Base-by-base conservation (phyloP, 305 asterid species). In the Euphrasia arctica region DNA sequence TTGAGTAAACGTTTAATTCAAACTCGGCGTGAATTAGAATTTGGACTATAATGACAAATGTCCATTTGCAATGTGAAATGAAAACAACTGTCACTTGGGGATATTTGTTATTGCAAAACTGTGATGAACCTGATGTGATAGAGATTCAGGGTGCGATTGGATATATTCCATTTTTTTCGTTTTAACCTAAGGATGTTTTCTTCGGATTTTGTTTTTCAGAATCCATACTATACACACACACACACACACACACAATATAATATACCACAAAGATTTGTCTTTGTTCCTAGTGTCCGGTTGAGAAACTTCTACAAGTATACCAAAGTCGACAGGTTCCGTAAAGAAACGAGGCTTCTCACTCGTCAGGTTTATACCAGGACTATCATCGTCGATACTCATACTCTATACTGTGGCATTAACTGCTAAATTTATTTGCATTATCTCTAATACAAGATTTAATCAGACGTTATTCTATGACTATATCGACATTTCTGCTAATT, bases 321-420 rank as follows among this genome's bases (percentile, higher is more conserved):
- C 4, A 90, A 90, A 79, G 95, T 92, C 2, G 97, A 90, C 49
- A 86, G 98, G 78, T 89, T 92, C 54, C 89, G 89, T 62, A 83
- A 83, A 14, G 96, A 89, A 79, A 75, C 83, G 69, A 85, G 83
- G 78, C 83, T 74, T 66, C 84, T 92, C 59, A 73, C 72, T 72
- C 88, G 81, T 51, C 84, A 90, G 96, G 98, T 92, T 77, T 39
- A 39, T 39, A 39, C 43, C 43, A 8, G 8, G 11, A 7, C 11
- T 39, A 9, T 7, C 9, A 6, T 39, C 43, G 10, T 7, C 43
- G 7, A 36, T 36, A 36, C 0, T 9, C 22, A 18, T 18, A 18
- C 22, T 18, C 22, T 18, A 18, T 18, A 18, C 22, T 5, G 42
- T 36, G 42, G 9, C 9, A 36, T 36, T 36, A 36, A 36, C 42